Conservation (phyloP, 495 filamentous ascomycete genomes). For the Penicillium parvum region DNA sequence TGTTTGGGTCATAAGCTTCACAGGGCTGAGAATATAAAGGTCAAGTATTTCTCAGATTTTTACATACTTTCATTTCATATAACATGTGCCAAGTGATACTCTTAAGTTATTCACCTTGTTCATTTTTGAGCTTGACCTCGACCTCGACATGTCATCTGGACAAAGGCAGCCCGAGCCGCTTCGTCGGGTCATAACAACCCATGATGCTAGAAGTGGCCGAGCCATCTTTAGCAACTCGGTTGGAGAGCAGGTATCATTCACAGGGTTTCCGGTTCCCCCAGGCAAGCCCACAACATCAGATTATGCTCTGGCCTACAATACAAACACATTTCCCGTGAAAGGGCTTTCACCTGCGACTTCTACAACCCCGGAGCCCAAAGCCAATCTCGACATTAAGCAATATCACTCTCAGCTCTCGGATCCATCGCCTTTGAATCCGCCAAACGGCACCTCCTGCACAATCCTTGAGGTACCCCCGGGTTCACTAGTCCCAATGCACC, state of each 20-base stretch:
- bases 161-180: conserved; percentile 13
- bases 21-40: conserved; percentile 14
- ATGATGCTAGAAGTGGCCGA: conserved; percentile 15
- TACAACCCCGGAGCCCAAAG: conserved; percentile 13
- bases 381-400: conserved; percentile 18
- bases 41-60: conserved; percentile 5
- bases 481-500: conserved; percentile 45
- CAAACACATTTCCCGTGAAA: conserved; percentile 17
- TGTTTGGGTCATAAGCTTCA: conserved; percentile 14
- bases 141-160: conserved; percentile 15
- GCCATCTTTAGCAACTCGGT: conserved; percentile 15
- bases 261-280: conserved; percentile 18
- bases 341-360: conserved; percentile 19
- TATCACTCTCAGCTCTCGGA: conserved; percentile 19
- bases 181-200: conserved; percentile 18
- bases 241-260: conserved; percentile 17
- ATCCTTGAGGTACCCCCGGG: conserved; percentile 26
- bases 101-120: conserved; percentile 1
- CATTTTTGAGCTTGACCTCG: conserved; percentile 11
- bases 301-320: conserved; percentile 20
- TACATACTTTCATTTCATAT: background rate
- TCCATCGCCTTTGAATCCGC: conserved; percentile 19
- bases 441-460: conserved; percentile 22
- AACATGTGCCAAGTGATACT: conserved; percentile 1
- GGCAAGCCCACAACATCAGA: conserved; percentile 17